A percentile compares a stretch with the other conserved stretches of the same genome.
Conservation (phyloP, 768 basidiomycete species). For the Hypsizygus marmoreus region DNA sequence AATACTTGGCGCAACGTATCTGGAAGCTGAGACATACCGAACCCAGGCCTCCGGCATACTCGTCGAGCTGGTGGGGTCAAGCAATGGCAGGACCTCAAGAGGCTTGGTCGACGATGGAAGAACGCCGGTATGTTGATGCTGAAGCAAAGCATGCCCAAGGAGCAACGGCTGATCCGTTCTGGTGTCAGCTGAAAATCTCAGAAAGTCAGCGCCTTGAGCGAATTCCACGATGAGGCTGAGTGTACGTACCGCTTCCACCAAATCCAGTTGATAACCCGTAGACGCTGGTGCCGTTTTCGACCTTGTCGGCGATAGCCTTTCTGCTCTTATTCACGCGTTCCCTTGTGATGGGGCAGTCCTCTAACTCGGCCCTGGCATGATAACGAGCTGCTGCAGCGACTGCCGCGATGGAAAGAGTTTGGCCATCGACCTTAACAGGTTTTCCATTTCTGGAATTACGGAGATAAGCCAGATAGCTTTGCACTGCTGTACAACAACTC, state of each 20-base stretch:
- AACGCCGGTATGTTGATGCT: slow-evolving; percentile 74
- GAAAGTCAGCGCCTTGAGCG: slow-evolving; percentile 9
- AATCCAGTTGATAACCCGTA: slow-evolving; percentile 85
- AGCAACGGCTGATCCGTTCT: slow-evolving; percentile 65
- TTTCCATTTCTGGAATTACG: slow-evolving; percentile 42
- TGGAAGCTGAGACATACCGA: slow-evolving; percentile 40
- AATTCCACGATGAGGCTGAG: slow-evolving; percentile 7
- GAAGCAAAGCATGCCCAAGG: slow-evolving; percentile 67
- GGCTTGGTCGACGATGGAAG: slow-evolving; percentile 55
- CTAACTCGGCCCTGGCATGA: slow-evolving; percentile 33
- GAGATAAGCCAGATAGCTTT: neutral
- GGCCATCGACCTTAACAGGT: slow-evolving; percentile 53
- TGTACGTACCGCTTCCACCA: slow-evolving; percentile 63
- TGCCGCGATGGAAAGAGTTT: slow-evolving; percentile 58
- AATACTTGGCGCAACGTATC: slow-evolving; percentile 38
- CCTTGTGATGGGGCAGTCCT: slow-evolving; percentile 29
- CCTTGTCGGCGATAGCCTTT: slow-evolving; percentile 67
- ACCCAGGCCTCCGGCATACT: slow-evolving; percentile 90
- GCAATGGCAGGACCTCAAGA: slow-evolving; percentile 57
- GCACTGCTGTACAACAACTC: slow-evolving; percentile 13
- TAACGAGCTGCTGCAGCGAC: slow-evolving; percentile 56
- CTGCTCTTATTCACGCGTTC: slow-evolving; percentile 62
- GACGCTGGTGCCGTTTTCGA: slow-evolving; percentile 66
- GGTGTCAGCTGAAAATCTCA: slow-evolving; percentile 59
- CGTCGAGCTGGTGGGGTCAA: slow-evolving; percentile 64